A percentile compares a stretch with the other conserved stretches of the same genome.
Conservation (phyloP, 2,329 filamentous ascomycete species). For the Zymoseptoria passerinii region DNA sequence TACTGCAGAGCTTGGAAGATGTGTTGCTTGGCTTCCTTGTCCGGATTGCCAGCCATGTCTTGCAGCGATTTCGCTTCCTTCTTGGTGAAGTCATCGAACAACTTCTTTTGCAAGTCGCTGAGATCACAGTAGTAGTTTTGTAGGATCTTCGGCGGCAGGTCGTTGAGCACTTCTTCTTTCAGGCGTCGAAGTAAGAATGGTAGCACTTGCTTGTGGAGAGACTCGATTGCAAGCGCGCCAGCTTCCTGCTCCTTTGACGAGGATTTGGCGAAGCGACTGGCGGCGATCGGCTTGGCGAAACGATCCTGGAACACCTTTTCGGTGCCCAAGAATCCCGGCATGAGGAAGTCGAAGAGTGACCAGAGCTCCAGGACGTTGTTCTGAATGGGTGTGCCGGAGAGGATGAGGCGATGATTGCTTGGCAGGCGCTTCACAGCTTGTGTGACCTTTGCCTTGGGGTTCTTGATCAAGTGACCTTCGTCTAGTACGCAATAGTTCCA, state of each 20-base stretch:
- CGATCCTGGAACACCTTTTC: constrained; percentile 96
- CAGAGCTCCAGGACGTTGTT: constrained; percentile 96
- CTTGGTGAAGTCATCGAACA: constrained; percentile 94
- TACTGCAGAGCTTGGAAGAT: constrained; percentile 99
- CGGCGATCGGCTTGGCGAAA: constrained; percentile 90
- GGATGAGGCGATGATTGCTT: constrained; percentile 90
- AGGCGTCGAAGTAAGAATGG: constrained; percentile 92
- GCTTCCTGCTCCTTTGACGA: constrained; percentile 98
- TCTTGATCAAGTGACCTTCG: constrained; percentile 97
- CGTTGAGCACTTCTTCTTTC: constrained; percentile 95
- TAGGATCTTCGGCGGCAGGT: constrained; percentile 93
- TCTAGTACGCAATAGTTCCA: constrained; percentile 99
- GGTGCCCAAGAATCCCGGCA: constrained; percentile 93
- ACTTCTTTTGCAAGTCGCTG: constrained; percentile 84
- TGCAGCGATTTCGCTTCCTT: constrained; percentile 84
- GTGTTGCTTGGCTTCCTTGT: constrained; percentile 92
- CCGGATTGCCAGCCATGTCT: constrained; percentile 71
- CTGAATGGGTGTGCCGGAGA: constrained; percentile 94
- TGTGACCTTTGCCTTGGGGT: constrained; percentile 92
- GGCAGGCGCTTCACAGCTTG: constrained; percentile 80
- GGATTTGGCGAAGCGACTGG: constrained; percentile 90
- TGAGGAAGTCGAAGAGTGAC: constrained; percentile 97
- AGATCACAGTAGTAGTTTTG: constrained; percentile 99
- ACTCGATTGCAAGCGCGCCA: constrained; percentile 90
- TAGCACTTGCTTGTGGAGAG: constrained; percentile 95